Conservation (phyloP, 371 early-diverging fungal species). For the Basidiobolus meristosporus region DNA sequence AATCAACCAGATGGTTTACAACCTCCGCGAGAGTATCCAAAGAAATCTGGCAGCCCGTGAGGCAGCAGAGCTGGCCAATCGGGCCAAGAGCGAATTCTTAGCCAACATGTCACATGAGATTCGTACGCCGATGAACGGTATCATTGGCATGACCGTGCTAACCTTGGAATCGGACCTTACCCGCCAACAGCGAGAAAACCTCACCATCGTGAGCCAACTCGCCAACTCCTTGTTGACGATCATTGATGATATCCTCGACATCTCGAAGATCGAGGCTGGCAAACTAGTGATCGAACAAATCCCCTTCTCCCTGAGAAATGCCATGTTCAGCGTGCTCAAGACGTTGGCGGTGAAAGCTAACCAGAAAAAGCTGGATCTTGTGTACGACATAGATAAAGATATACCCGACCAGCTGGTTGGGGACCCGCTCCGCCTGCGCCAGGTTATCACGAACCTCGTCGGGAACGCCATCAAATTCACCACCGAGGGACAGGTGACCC, state of each 20-base stretch:
- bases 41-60: constrained; percentile 50
- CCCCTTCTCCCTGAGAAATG: constrained; percentile 38
- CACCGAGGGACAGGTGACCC: constrained; percentile 36
- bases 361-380: constrained; percentile 41
- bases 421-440: constrained; percentile 53
- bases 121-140: constrained; percentile 63
- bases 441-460: constrained; percentile 66
- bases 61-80: constrained; percentile 51
- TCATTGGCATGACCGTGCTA: constrained; percentile 52
- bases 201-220: constrained; percentile 44
- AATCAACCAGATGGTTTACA: constrained; percentile 51
- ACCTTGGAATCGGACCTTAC: constrained; percentile 43
- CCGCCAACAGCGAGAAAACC: constrained; percentile 51
- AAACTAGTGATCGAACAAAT: constrained; percentile 46
- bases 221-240: constrained; percentile 47
- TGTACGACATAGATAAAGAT: no score
- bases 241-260: constrained; percentile 68
- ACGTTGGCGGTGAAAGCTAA: constrained; percentile 41
- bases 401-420: constrained; percentile 49
- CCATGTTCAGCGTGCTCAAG: constrained; percentile 41
- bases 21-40: constrained; percentile 41
- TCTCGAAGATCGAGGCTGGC: constrained; percentile 65
- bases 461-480: constrained; percentile 81
- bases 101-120: constrained; percentile 59
- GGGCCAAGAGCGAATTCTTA: constrained; percentile 51